Base-by-base conservation (phyloP, 2,329 filamentous ascomycete species). In the Aureobasidium pullulans region DNA sequence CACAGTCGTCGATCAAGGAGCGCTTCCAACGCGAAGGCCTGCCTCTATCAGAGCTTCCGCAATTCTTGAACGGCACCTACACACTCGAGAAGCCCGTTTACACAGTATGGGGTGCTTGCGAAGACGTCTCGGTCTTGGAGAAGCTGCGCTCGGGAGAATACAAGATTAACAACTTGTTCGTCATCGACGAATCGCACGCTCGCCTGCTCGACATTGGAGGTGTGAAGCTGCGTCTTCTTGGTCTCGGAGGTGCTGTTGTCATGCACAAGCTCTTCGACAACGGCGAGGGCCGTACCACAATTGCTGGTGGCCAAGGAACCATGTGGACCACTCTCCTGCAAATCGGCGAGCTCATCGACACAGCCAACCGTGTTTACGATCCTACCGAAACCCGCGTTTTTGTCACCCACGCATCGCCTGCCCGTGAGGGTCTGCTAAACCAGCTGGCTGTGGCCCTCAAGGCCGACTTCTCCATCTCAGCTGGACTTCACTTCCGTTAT, bases 241-340 rank as follows among this genome's bases (percentile, higher is more conserved):
- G 94, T 63, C 81, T 99, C 36, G 94, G 94, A 65, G 94, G 94
- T 68, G 94, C 94, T 6, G 93, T 99, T 5, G 94, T 99, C 62
- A 99, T 99, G 91, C 94, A 99, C 81, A 99, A 99, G 81, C 84
- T 99, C 16, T 99, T 99, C 70, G 94, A 99, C 74, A 99, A 99
- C 66, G 94, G 94, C 58, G 94, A 99, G 71, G 94, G 94, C 62
- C 87, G 93, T 74, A 99, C 94, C 53, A 99, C 95, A 1, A 99
- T 99, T 74, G 94, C 94, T 23, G 94, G 94, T 71, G 94, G 94
- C 19, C 94, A 99, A 74, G 94, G 94, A 63, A 99, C 94, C 47
- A 99, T 99, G 94, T 99, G 94, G 94, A 99, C 94, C 7, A 99
- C 94, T 6, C 79, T 99, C 32, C 77, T 99, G 64, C 94, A 99